Evolutionary conservation across 257 asterid species (phyloP).

Genomic region (Anisodus acutangulus): DNA sequence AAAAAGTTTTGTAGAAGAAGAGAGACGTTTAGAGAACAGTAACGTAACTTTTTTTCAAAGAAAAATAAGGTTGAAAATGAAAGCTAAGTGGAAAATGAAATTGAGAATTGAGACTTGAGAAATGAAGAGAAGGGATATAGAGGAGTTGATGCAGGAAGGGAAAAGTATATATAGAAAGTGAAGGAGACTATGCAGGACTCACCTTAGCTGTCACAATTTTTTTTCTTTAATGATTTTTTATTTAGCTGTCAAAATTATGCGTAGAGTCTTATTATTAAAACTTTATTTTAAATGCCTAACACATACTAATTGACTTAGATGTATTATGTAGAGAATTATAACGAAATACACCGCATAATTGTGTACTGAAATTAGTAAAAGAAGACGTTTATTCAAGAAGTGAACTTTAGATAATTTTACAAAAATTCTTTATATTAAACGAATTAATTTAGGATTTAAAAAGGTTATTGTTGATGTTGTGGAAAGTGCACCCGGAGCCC

Average conservation of each 20-base stretch:
- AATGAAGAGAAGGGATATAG: background rate
- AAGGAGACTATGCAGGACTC: background rate
- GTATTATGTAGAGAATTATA: background rate
- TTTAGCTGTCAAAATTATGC: conserved; percentile 25
- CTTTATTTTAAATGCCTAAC: background rate
- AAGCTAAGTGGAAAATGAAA: background rate
- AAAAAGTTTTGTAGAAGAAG: background rate
- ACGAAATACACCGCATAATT: background rate
- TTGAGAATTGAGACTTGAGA: background rate
- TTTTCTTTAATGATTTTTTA: background rate
- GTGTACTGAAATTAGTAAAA: background rate
- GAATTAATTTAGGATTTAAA: background rate
- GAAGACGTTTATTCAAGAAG: background rate
- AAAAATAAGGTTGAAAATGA: background rate
- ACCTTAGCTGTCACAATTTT: conserved; percentile 45
- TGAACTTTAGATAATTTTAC: background rate
- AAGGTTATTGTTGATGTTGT: background rate
- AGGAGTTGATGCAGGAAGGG: background rate
- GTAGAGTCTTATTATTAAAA: background rate
- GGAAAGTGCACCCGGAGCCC: background rate
- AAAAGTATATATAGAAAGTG: conserved; percentile 49
- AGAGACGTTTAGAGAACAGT: background rate
- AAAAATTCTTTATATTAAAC: background rate
- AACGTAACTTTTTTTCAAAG: background rate
- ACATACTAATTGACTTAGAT: background rate